Base-by-base conservation (phyloP, 768 basidiomycete genomes). In the Mycena polygramma region DNA sequence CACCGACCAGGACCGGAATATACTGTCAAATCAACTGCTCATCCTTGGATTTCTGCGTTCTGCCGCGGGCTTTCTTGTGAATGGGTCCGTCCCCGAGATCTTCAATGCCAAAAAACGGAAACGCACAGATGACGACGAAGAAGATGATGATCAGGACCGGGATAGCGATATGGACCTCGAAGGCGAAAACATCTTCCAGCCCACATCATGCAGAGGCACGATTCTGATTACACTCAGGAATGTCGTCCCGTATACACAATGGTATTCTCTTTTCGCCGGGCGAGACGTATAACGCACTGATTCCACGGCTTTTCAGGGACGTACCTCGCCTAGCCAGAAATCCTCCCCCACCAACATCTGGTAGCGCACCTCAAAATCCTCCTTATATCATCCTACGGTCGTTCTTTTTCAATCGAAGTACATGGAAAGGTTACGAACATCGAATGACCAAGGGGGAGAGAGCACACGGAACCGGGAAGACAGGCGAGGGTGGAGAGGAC, bases 381-480 rank as follows among this genome's bases (percentile, higher is more conserved):
- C 82, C 79, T 7, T 99, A 92, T 77, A 86, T 79, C 2, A 85
- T 92, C 14, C 78, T 95, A 20, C 88, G 94, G 36, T 97, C 95
- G 0, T 98, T 97, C 79, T 83, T 79, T 20, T 98, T 99, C 77
- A 83, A 89, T 49, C 84, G 93, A 49, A 78, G 79, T 13, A 71
- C 82, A 0, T 99, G 95, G 90, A 88, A 87, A 57, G 95, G 94
- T 1, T 99, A 98, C 75, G 92, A 92, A 74, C 97, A 99, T 78
- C 84, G 94, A n/a, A 93, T 97, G 91, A 98, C 97, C 4, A 93
- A 96, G 76, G 97, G 97, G 7, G 94, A 88, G 82, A 85, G 88
- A 78, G 93, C 79, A 0, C 87, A 87, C 77, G 91, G 89, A 36
- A 87, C 82, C 48, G 89, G 87, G 35, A 91, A 79, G 82, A 94